Evolutionary conservation across 177 flowering plant genomes (phyloP).

Genomic region (Vitis hybrid): DNA sequence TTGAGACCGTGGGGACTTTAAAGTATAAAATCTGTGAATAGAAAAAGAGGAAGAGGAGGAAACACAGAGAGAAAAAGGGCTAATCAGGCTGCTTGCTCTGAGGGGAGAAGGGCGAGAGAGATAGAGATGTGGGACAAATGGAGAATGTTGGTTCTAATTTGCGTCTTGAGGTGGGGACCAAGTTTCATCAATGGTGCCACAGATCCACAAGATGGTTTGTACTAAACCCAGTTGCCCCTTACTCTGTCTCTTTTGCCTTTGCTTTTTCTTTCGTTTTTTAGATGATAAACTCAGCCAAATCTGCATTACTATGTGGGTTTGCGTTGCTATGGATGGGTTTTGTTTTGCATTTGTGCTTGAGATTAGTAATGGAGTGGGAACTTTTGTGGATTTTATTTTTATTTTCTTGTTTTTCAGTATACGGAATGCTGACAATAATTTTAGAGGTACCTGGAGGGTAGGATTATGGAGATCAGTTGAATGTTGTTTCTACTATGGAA

Average conservation of each 20-base stretch:
- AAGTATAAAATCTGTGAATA: background rate
- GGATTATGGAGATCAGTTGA: no score
- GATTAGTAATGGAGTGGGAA: no score
- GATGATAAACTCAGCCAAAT: no score
- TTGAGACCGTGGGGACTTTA: background rate
- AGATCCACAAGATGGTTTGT: conserved; percentile 68
- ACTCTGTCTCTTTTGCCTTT: background rate
- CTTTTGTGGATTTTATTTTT: no score
- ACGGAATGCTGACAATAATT: no score
- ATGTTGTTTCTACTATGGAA: no score
- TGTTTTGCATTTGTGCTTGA: no score
- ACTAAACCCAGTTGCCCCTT: background rate
- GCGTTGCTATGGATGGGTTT: no score
- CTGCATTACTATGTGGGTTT: no score
- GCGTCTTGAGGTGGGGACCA: conserved; percentile 39
- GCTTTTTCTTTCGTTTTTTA: background rate
- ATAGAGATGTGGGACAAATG: conserved; percentile 23
- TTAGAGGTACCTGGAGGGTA: no score
- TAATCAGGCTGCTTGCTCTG: background rate
- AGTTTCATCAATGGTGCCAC: conserved; percentile 53
- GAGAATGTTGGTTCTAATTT: conserved; percentile 29
- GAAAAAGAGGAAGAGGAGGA: background rate
- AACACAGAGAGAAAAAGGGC: background rate
- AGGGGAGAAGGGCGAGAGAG: conserved; percentile 15
- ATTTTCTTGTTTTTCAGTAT: no score